These are phyloP conservation scores for Aspergillus fijiensis DNA, from an alignment of 2,329 filamentous ascomycete species.

Conservation along the genomic window DNA sequence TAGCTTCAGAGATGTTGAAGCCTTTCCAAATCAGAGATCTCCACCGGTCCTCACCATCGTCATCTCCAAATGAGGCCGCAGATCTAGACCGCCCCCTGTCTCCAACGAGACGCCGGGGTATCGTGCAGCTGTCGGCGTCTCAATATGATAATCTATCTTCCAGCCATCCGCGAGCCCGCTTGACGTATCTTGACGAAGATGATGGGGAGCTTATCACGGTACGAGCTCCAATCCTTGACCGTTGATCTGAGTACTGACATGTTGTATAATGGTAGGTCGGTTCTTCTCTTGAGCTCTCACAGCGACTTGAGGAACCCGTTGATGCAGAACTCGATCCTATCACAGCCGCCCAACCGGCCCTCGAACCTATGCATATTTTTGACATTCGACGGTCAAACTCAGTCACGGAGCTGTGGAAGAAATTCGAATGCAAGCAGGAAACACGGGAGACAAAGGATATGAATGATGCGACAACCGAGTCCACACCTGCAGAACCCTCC, in stretches of 20 bases:
- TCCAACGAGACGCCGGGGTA: constrained; percentile 15
- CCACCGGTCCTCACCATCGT: constrained; percentile 22
- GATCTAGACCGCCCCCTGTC: constrained; percentile 2
- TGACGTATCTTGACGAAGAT: constrained; percentile 49
- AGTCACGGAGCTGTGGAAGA: constrained; percentile 41
- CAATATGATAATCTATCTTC: constrained; percentile 47
- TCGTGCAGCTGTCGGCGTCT: constrained; percentile 42
- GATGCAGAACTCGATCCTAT: constrained; percentile 8
- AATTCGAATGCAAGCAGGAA: constrained; percentile 25
- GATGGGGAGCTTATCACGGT: constrained; percentile 49
- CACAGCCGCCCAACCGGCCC: constrained; percentile 11
- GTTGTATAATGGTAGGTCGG: constrained; percentile 38
- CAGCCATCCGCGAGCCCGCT: constrained; percentile 41
- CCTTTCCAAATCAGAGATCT: constrained; percentile 44
- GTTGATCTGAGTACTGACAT: constrained; percentile 15
- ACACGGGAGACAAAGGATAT: neutral
- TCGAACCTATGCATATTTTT: constrained; percentile 45
- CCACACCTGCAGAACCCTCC: constrained; percentile 1
- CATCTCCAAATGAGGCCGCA: constrained; percentile 16
- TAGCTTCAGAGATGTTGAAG: constrained; percentile 36
- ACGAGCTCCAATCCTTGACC: constrained; percentile 16
- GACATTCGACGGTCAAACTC: constrained; percentile 45
- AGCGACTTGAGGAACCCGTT: constrained; percentile 47
- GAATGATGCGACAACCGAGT: neutral
- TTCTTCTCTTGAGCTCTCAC: constrained; percentile 47